Percentiles rank a stretch among this genome's conserved stretches.
Evolutionary conservation across 2,329 filamentous ascomycete species (phyloP).

Genomic region (Apiospora saccharicola): DNA sequence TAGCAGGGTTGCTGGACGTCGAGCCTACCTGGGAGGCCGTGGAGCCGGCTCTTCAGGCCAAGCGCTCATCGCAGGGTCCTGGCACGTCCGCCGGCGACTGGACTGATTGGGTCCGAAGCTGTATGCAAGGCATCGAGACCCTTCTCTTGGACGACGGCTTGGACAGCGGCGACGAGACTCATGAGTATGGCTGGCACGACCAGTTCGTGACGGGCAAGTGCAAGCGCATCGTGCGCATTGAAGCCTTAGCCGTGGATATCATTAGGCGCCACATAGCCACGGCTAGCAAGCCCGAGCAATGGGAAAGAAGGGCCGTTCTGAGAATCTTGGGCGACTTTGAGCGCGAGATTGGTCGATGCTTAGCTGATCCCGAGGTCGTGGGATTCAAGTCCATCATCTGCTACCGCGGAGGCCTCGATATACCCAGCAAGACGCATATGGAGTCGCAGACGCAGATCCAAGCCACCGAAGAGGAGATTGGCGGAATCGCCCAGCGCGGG

Average conservation of each 20-base stretch:
- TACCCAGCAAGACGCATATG: conserved; percentile 50
- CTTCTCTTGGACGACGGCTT: conserved; percentile 83
- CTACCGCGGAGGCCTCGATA: conserved; percentile 76
- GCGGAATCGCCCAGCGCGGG: conserved; percentile 44
- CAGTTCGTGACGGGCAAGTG: conserved; percentile 68
- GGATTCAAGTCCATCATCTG: conserved; percentile 87
- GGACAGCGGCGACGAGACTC: conserved; percentile 59
- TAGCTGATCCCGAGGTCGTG: conserved; percentile 72
- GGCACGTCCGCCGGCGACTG: not conserved
- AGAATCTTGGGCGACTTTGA: conserved; percentile 59
- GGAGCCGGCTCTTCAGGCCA: conserved; percentile 50
- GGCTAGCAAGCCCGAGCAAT: conserved; percentile 36
- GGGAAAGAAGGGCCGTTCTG: conserved; percentile 37
- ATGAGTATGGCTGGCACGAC: conserved; percentile 71
- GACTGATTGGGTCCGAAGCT: not conserved
- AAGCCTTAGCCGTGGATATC: conserved; percentile 72
- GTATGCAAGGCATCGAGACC: conserved; percentile 72
- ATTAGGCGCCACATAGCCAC: conserved; percentile 54
- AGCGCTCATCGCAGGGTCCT: conserved; percentile 6
- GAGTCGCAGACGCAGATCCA: conserved; percentile 53
- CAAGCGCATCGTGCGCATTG: conserved; percentile 80
- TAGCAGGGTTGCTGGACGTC: conserved; percentile 70
- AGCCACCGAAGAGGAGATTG: conserved; percentile 49
- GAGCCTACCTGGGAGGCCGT: conserved; percentile 67
- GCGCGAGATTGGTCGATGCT: conserved; percentile 59